phyloP scores from a whole-genome alignment of 805 yeast genomes.

The Candida nemodendra region DNA sequence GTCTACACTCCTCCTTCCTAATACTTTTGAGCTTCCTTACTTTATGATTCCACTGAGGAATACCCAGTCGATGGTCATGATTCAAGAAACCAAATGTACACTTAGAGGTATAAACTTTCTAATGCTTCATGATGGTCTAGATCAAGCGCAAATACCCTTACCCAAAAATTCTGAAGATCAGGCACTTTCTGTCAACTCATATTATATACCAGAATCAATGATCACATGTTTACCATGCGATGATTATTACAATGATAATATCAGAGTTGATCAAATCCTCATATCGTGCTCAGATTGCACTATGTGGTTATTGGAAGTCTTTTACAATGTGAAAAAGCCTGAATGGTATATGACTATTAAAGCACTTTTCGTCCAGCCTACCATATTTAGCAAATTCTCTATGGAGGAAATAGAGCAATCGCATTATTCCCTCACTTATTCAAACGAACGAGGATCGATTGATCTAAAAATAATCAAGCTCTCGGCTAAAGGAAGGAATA shows the following conservation, averaged over 20 bases:
- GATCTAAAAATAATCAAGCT: conserved; percentile 24
- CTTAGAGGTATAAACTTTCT: conserved; percentile 26
- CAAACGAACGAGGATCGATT: conserved; percentile 26
- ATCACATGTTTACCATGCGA: conserved; percentile 18
- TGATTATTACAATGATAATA: conserved; percentile 17
- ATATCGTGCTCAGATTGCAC: conserved; percentile 21
- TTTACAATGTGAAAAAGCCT: conserved; percentile 15
- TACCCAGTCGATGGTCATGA: conserved; percentile 25
- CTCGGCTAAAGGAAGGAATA: conserved; percentile 11
- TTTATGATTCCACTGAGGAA: conserved; percentile 25
- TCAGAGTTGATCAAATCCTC: conserved; percentile 29
- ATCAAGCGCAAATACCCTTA: conserved; percentile 18
- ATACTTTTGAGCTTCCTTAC: conserved; percentile 29
- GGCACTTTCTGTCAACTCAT: conserved; percentile 18
- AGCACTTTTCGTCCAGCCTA: conserved; percentile 24
- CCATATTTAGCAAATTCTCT: conserved; percentile 22
- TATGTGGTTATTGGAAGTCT: conserved; percentile 29
- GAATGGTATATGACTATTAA: conserved; percentile 17
- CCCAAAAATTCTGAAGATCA: conserved; percentile 6
- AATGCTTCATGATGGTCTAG: conserved; percentile 28
- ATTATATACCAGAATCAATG: conserved; percentile 23
- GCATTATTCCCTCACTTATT: conserved; percentile 20
- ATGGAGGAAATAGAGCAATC: conserved; percentile 19
- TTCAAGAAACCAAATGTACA: conserved; percentile 24
- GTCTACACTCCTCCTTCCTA: conserved; percentile 23